Conservation (phyloP, 2,329 filamentous ascomycete genomes). For the Cyphellophora attinorum region DNA sequence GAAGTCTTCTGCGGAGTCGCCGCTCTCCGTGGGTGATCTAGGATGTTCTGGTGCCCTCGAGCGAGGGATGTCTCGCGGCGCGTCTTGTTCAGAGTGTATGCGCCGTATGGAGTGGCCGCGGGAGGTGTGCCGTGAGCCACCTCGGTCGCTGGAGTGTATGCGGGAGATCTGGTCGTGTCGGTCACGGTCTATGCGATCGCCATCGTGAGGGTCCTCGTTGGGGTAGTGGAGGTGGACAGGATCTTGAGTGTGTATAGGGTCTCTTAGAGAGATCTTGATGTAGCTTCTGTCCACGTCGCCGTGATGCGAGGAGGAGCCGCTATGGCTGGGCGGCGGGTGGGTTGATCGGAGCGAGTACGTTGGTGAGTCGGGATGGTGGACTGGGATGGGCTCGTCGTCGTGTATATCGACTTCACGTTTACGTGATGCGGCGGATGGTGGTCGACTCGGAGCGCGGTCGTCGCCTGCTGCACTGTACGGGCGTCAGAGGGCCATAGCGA, state of each 20-base stretch:
- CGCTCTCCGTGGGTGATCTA: slow-evolving; percentile 41
- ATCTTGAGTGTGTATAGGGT: no score
- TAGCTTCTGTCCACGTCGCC: no score
- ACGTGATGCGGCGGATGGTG: no score
- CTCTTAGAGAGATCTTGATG: slow-evolving; percentile 24
- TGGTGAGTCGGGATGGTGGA: slow-evolving; percentile 31
- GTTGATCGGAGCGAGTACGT: slow-evolving; percentile 17
- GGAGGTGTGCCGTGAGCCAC: slow-evolving; percentile 10
- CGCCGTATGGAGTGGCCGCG: slow-evolving; percentile 25
- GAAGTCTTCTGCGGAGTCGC: slow-evolving; percentile 58
- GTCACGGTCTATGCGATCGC: slow-evolving; percentile 29
- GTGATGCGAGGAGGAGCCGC: slow-evolving; percentile 17
- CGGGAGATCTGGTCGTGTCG: slow-evolving; percentile 34
- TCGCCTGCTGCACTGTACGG: no score
- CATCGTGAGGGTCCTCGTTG: no score
- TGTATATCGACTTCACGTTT: slow-evolving; percentile 38
- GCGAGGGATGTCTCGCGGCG: slow-evolving; percentile 34
- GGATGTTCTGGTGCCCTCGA: slow-evolving; percentile 10
- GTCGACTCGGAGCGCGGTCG: no score
- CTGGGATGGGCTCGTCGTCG: slow-evolving; percentile 21
- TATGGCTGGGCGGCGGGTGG: slow-evolving; percentile 16
- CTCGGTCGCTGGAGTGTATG: slow-evolving; percentile 9
- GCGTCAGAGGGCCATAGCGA: slow-evolving; percentile 28
- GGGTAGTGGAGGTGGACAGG: no score
- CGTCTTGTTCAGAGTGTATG: slow-evolving; percentile 29